Conservation (phyloP, 306 rosid species). For the Luffa acutangula region DNA sequence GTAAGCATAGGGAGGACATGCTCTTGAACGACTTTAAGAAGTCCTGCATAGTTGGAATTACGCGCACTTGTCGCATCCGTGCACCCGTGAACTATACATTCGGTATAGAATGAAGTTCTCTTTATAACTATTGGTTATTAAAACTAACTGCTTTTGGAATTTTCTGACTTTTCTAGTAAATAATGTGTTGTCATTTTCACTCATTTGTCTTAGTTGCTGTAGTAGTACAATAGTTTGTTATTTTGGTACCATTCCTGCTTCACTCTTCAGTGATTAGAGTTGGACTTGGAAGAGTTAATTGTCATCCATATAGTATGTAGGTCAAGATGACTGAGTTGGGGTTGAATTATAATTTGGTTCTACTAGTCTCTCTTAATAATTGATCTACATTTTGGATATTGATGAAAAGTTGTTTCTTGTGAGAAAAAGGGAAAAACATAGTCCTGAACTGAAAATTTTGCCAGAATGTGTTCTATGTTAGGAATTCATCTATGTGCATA, state of each 20-base stretch:
- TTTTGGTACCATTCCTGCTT: background rate
- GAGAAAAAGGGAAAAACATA: too few relatives aligned
- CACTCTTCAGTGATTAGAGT: background rate
- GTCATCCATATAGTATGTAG: background rate
- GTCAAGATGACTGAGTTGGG: background rate
- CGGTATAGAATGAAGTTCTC: conserved; percentile 30
- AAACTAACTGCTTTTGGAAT: background rate
- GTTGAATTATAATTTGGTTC: background rate
- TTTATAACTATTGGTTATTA: background rate
- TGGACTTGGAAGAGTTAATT: background rate
- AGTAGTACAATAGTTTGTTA: background rate
- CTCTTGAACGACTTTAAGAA: conserved; percentile 23
- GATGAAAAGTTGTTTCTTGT: background rate
- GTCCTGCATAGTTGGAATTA: conserved; percentile 24
- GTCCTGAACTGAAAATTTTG: background rate
- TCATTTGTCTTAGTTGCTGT: background rate
- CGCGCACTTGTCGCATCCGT: conserved; percentile 57
- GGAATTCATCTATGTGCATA: background rate
- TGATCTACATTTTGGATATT: background rate
- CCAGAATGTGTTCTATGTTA: background rate
- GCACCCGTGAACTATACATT: conserved; percentile 53
- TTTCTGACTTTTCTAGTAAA: background rate
- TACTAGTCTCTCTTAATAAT: background rate
- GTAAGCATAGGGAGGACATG: conserved; percentile 42
- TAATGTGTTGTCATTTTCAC: background rate